A percentile compares a stretch with the other conserved stretches of the same genome.
Conservation (phyloP, 208 protist genomes). For the Trypanosomatidae sp. region DNA sequence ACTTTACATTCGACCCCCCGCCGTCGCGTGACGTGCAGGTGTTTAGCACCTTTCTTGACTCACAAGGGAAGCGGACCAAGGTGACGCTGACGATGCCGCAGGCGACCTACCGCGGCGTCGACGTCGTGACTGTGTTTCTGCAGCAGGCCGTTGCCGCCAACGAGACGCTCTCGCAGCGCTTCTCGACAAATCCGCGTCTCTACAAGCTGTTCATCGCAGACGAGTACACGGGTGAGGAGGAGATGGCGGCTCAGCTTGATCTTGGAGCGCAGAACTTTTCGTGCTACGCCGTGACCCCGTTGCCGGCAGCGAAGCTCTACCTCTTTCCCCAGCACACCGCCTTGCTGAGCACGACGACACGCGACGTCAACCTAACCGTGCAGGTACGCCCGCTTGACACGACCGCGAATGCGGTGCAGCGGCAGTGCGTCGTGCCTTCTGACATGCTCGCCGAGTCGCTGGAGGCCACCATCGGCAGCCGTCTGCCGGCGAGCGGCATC, state of each 20-base stretch:
- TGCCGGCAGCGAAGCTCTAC: constrained; percentile 71
- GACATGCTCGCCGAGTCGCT: constrained; percentile 82
- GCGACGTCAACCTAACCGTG: constrained; percentile 78
- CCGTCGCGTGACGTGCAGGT: constrained; percentile 61
- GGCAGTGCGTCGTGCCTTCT: constrained; percentile 66
- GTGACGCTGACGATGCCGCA: constrained; percentile 58
- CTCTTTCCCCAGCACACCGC: constrained; percentile 71
- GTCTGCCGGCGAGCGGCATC: constrained; percentile 65
- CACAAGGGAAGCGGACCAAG: constrained; percentile 51
- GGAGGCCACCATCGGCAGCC: constrained; percentile 58
- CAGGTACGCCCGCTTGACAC: constrained; percentile 58
- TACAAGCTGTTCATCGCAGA: constrained; percentile 91
- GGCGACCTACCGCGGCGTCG: constrained; percentile 66
- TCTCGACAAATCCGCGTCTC: constrained; percentile 68
- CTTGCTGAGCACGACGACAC: constrained; percentile 53
- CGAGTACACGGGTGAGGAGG: constrained; percentile 84
- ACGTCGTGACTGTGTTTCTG: constrained; percentile 78
- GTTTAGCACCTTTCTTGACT: constrained; percentile 74
- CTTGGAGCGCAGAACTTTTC: constrained; percentile 62
- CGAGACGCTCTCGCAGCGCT: constrained; percentile 53
- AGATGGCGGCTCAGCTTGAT: constrained; percentile 82
- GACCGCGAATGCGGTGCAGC: constrained; percentile 60
- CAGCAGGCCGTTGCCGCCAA: constrained; percentile 60
- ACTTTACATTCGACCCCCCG: too few species aligned
- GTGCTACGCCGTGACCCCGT: constrained; percentile 76